Base-by-base conservation (phyloP, 2,329 filamentous ascomycete species). In the Ascocoryne sarcoides region DNA sequence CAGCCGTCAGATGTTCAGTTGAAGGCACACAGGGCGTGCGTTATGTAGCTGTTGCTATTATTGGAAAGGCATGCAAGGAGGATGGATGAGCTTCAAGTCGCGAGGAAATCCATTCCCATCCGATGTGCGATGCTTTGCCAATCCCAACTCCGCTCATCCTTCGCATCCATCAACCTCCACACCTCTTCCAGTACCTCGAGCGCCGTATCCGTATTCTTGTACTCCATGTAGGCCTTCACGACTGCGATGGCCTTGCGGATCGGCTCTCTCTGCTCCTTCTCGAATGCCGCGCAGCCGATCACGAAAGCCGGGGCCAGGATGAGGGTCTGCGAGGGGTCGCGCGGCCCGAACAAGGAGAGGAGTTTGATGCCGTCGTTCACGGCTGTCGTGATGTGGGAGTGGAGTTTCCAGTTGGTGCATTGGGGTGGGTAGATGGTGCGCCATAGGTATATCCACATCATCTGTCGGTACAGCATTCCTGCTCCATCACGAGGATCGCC, bases 381-480 rank as follows among this genome's bases (percentile, higher is more conserved):
- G 0, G 73, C 71, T 28, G 32, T 23, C 1, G 66, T 72, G 35
- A 80, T 69, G 5, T 69, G 65, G 2, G 63, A 54, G 44, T 79
- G 71, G 10, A 43, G 48, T 42, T 54, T 47, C 49, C 49, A 56
- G 31, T 52, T 47, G 43, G 47, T 64, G 49, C 31, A 56, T 14
- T 51, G 50, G 8, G 76, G 75, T 4, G 75, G 75, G 42, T 75
- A 75, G 29, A 79, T 72, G 4, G 76, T 79, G 23, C 75, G 67
- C 57, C 71, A 75, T 2, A 80, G 64, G 49, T 81, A 79, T 9
- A 81, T 67, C 71, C 75, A 80, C 62, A 79, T 69, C 70, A 78
- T 77, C 53, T 79, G 75, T 56, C 76, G 75, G 59, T 80, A 81
- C 0, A 82, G 64, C 4, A 76, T 60, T 2, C 68, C 71, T 1